Base-by-base conservation (phyloP, 2,329 filamentous ascomycete species). In the Passalora sequoiae region DNA sequence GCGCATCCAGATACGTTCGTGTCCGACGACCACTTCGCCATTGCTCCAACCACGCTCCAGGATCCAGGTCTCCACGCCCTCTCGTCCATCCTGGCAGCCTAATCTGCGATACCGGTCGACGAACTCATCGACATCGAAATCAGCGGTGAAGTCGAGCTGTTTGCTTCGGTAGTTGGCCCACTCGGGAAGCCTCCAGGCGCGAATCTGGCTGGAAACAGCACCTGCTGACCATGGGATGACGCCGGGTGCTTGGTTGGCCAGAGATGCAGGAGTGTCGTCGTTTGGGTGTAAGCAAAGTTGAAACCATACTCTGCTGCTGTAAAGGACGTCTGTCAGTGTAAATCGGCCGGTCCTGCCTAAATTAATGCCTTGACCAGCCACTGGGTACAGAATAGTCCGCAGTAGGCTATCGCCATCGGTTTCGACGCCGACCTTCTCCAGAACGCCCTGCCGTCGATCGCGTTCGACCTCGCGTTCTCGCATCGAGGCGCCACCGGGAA, bases 21-120 rank as follows among this genome's bases (percentile, higher is more conserved):
- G 83, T 43, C 92, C 92, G 22, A 97, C 74, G 4, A 95, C 81
- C 2, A 97, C 89, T 67, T 97, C 92, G 28, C 92, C 92, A 56
- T 98, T 98, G 69, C 88, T 96, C 92, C 92, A 98, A 1, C 92
- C 92, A 46, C 92, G 82, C 67, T 97, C 89, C 38, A 97, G 76
- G 45, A 94, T 76, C 88, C 91, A 98, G 58, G 78, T 94, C 61
- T 97, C 88, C 40, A 96, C 89, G 36, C 91, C 92, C 50, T 98
- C 92, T 50, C 81, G 81, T 44, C 92, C 92, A 52, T 94, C 88
- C 56, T 83, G 80, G 65, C 92, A 98, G 10, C 92, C 92, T 0
- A 98, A 76, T 4, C 79, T 73, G 4, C 81, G 74, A 62, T 96
- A 98, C 32, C 92, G 81, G 55, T 83, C 81, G 15, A 82, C 78